Evolutionary conservation across 768 basidiomycete species (phyloP).

Genomic region (Tricholoma sp.): DNA sequence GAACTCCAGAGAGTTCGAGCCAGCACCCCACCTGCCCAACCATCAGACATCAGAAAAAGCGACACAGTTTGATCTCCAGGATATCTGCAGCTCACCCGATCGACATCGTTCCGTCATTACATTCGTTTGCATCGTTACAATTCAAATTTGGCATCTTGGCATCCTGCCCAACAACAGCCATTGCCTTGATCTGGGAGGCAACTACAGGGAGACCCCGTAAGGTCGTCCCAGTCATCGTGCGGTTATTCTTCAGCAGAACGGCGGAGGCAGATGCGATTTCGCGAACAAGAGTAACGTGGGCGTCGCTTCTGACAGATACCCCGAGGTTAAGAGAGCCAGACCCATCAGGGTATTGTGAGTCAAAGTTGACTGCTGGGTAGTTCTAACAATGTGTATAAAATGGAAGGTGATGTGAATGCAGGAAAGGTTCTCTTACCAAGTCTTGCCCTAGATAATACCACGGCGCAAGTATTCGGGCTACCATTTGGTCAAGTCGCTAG

Average conservation of each 20-base stretch:
- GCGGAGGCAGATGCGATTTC: conserved; percentile 65
- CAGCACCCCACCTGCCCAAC: conserved; percentile 41
- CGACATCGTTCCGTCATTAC: conserved; percentile 55
- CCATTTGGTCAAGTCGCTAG: conserved; percentile 43
- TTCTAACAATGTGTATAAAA: conserved; percentile 21
- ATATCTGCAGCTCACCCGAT: conserved; percentile 42
- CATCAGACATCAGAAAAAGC: conserved; percentile 22
- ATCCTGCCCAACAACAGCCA: conserved; percentile 59
- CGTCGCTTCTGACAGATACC: conserved; percentile 37
- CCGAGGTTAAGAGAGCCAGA: conserved; percentile 38
- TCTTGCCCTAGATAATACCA: conserved; percentile 48
- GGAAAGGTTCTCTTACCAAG: conserved; percentile 20
- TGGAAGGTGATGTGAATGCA: background rate
- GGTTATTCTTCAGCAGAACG: conserved; percentile 64
- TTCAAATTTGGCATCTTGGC: conserved; percentile 45
- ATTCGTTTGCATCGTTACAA: conserved; percentile 45
- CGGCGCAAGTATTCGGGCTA: conserved; percentile 36
- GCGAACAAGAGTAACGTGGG: conserved; percentile 46
- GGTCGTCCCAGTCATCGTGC: conserved; percentile 31
- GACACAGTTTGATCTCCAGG: background rate
- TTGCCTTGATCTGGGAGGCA: conserved; percentile 45
- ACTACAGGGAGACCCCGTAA: conserved; percentile 39
- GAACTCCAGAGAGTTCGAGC: conserved; percentile 41
- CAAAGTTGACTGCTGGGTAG: conserved; percentile 42
- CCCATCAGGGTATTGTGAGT: conserved; percentile 40